These are phyloP conservation scores for Tolypocladium ovalisporum DNA, from an alignment of 2,329 filamentous ascomycete species.

Conservation along the genomic window DNA sequence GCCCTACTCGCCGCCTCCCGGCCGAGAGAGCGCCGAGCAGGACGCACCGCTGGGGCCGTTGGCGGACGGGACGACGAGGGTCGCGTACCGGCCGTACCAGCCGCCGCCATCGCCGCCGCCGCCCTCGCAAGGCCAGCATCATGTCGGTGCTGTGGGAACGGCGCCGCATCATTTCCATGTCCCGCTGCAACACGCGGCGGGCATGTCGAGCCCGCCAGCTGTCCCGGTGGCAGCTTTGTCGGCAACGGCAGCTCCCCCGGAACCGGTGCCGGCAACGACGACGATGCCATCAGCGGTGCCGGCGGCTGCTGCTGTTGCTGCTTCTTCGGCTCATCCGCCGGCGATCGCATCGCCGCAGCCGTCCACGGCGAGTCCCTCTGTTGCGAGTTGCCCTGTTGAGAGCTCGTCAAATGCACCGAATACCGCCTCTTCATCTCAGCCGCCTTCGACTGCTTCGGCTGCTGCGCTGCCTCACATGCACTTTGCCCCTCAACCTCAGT, in stretches of 20 bases:
- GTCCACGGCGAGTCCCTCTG: not conserved
- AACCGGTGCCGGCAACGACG: not conserved
- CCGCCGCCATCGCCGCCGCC: conserved; percentile 12
- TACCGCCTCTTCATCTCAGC: not conserved
- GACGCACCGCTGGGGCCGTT: not conserved
- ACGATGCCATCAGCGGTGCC: not conserved
- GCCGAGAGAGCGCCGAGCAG: not conserved
- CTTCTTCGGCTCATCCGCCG: not conserved
- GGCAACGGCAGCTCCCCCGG: not conserved
- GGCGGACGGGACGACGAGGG: conserved; percentile 5
- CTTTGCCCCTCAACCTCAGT: not conserved
- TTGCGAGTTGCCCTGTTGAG: not conserved
- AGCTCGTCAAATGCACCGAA: not conserved
- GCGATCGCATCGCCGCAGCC: not conserved
- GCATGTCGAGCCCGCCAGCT: not conserved
- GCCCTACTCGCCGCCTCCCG: conserved; percentile 15
- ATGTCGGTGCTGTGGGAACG: conserved; percentile 1
- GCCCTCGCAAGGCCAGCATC: conserved; percentile 6
- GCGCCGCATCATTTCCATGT: conserved; percentile 13
- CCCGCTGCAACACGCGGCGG: not conserved
- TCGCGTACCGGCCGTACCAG: conserved; percentile 18
- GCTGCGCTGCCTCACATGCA: not conserved
- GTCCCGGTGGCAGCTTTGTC: not conserved
- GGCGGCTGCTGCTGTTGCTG: not conserved
- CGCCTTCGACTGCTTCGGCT: not conserved